Base-by-base conservation (phyloP, 2,329 filamentous ascomycete species). In the Xylariaceae sp. region DNA sequence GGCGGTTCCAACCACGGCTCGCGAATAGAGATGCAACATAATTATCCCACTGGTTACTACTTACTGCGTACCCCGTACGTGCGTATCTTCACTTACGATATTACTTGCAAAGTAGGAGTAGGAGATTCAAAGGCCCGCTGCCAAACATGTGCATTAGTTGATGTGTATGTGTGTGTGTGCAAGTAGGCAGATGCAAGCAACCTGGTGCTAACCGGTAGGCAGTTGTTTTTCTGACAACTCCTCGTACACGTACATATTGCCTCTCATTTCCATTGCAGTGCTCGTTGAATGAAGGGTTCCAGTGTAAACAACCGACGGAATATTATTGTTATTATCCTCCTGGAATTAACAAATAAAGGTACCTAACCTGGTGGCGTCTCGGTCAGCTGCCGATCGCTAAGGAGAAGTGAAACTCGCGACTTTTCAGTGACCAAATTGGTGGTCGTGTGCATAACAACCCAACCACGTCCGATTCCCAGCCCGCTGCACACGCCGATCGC, bases 41-140 rank as follows among this genome's bases (percentile, higher is more conserved):
- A 42, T 30, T 30, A 30, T 30, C 23, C 23, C 23, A 30, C 23
- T 30, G 23, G 23, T 30, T 30, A 5, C 23, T 30, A 1, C 23
- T 1, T 30, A 30, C 23, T 30, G 23, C 23, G 4, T 30, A 30
- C 23, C 23, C 23, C 23, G 37, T 42, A 13, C 13, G 37, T 10
- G 37, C 37, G 13, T 13, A 42, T 42, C 5, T 30, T 30, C 23
- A 42, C 37, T 10, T 13, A 42, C 37, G 7, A 17, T 17, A 18
- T 18, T 9, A 42, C 37, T 9, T 42, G 13, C 42, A 45, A 6
- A 45, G 11, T 2, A 45, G 10, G n/a, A 52, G 51, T 52, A 37
- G 55, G 42, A 3, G 17, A 23, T 51, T 17, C 51, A 15, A 45
- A 56, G 52, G 34, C 56, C 58, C 58, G 51, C 58, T 58, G 17